Evolutionary conservation across 2,329 filamentous ascomycete genomes (phyloP).

Genomic region (Colletotrichum liaoningense): DNA sequence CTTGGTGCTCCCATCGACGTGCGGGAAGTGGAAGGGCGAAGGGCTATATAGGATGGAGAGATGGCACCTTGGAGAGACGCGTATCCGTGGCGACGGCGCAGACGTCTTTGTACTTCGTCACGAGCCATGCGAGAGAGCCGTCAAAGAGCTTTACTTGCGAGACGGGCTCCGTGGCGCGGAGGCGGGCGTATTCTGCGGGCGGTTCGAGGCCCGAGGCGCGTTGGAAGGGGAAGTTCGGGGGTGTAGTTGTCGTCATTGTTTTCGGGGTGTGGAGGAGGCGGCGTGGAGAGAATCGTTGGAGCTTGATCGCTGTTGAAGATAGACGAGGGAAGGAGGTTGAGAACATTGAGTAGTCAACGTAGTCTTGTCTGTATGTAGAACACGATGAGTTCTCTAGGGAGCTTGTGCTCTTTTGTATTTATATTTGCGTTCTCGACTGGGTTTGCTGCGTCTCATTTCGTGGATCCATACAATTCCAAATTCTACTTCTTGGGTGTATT

Average conservation of each 20-base stretch:
- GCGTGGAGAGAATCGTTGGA: neutral
- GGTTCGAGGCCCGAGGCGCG: slow-evolving; percentile 52
- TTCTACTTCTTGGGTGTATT: neutral
- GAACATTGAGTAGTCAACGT: neutral
- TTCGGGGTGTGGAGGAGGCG: no score
- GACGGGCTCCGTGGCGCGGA: slow-evolving; percentile 56
- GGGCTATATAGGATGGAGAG: no score
- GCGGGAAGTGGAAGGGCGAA: no score
- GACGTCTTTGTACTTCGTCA: slow-evolving; percentile 60
- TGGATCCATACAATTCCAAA: neutral
- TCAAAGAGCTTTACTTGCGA: slow-evolving; percentile 59
- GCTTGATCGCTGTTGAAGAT: neutral
- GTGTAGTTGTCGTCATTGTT: slow-evolving; percentile 13
- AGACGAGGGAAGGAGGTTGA: no score
- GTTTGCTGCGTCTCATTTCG: neutral
- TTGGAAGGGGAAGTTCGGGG: slow-evolving; percentile 52
- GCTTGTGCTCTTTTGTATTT: neutral
- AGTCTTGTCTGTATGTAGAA: neutral
- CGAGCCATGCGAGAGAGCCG: slow-evolving; percentile 58
- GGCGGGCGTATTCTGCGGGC: slow-evolving; percentile 55
- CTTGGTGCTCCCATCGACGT: no score
- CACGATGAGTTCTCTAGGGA: neutral
- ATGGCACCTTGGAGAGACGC: slow-evolving; percentile 61
- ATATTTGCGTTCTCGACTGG: neutral
- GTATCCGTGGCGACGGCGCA: slow-evolving; percentile 55